Evolutionary conservation across 345 rosid genomes (phyloP).

Genomic region (Linum tenue): DNA sequence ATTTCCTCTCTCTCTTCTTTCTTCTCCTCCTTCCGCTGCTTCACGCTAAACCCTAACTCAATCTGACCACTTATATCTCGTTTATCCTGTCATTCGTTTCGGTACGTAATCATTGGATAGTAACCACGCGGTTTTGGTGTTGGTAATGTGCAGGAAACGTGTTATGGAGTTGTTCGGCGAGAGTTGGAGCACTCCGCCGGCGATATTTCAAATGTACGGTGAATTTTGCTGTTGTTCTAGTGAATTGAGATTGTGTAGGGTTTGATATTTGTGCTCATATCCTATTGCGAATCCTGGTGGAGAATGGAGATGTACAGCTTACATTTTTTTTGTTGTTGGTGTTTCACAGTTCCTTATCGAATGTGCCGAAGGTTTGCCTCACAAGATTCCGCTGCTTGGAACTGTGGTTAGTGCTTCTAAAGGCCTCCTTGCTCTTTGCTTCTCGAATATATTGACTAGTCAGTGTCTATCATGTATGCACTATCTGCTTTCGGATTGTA

Average conservation of each 20-base stretch:
- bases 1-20: constrained; percentile 11
- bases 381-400: constrained; percentile 81
- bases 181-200: constrained; percentile 69
- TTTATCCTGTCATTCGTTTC: not conserved
- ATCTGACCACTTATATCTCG: not conserved
- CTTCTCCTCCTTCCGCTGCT: not conserved
- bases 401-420: constrained; percentile 51
- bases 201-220: constrained; percentile 48
- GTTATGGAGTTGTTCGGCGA: constrained; percentile 63
- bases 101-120: not conserved
- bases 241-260: not conserved
- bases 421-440: constrained; percentile 12
- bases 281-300: not conserved
- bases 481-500: no score
- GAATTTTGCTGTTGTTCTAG: not conserved
- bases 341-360: constrained; percentile 59
- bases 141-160: constrained; percentile 56
- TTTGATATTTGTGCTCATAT: not conserved
- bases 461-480: no score
- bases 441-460: no score
- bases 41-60: constrained; percentile 19
- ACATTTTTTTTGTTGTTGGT: constrained; percentile 11
- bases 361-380: constrained; percentile 87
- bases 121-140: not conserved
- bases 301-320: not conserved